A percentile compares a stretch with the other conserved stretches of the same genome.
These are phyloP conservation scores for Megacollybia platyphylla DNA, from an alignment of 1,284 basidiomycete species.

Conservation along the genomic window DNA sequence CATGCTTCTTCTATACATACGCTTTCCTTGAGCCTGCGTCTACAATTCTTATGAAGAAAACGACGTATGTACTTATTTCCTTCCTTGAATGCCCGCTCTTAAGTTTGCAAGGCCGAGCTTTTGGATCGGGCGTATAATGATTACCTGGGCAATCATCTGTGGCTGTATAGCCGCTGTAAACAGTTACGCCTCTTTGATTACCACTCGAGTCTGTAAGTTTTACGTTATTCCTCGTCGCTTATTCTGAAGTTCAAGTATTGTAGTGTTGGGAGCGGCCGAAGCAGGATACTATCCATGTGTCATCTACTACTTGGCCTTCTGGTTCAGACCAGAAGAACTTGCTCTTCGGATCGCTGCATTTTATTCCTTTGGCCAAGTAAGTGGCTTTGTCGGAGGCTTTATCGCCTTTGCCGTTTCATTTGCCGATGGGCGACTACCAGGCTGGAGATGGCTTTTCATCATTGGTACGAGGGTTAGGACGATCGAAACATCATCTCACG, in stretches of 20 bases:
- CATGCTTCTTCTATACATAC: conserved; percentile 11
- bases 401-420: conserved; percentile 11
- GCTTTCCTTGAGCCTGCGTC: conserved; percentile 11
- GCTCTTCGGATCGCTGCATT: conserved; percentile 10
- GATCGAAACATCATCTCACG: not conserved
- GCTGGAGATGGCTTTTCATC: conserved; percentile 12
- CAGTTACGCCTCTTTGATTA: conserved; percentile 9
- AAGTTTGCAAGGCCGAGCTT: conserved; percentile 3
- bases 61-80: conserved; percentile 5
- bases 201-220: conserved; percentile 7
- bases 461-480: conserved; percentile 1
- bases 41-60: conserved; percentile 10
- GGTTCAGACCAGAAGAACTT: conserved; percentile 11
- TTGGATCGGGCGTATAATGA: conserved; percentile 6
- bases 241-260: not conserved
- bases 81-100: conserved; percentile 1
- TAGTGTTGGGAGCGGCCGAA: conserved; percentile 9
- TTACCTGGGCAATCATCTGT: conserved; percentile 10
- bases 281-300: conserved; percentile 12
- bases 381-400: conserved; percentile 12
- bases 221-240: not conserved
- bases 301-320: conserved; percentile 11
- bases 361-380: conserved; percentile 9
- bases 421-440: conserved; percentile 8
- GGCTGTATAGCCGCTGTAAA: conserved; percentile 9